Base-by-base conservation (phyloP, 768 basidiomycete genomes). In the Podaxis sp. region DNA sequence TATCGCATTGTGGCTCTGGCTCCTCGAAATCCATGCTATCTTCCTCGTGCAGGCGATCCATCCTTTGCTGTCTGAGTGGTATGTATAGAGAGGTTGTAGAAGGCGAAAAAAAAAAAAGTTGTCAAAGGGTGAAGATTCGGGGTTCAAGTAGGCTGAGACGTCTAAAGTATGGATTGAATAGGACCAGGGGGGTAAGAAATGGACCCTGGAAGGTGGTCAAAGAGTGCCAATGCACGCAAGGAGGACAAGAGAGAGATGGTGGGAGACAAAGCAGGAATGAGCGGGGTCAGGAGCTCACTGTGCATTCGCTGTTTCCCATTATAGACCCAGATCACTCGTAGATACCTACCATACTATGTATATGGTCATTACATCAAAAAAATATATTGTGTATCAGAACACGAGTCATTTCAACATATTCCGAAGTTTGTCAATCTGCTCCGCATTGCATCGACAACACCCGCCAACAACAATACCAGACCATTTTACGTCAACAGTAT, bases 391-490 rank as follows among this genome's bases (percentile, higher is more conserved):
- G 7, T 40, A 56, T 62, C 28, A 25, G 64, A 47, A 18, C 18
- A 21, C 46, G 16, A 23, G 46, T 25, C 58, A 35, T 42, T 54
- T 37, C 28, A 51, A 46, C 51, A 61, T 51, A 25, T 47, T 50
- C 21, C 38, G 18, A 18, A 68, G 32, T 40, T 46, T 46, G 35
- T 52, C 16, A 64, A 90, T 85, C 52, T 89, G 80, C 11, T 72
- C 72, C 2, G 83, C 85, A 1, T 78, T 77, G 5, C 83, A 79
- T 63, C 83, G 81, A 68, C 90, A 91, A 66, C 90, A 91, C 0
- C 90, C 89, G 1, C 90, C 90, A 0, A 84, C 76, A 7, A 89
- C 68, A 4, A 89, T 55, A 14, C 55, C 50, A 23, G 64, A 1
- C 84, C 83, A 16, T 65, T 72, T 83, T 86, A 85, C 5, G 69